Base-by-base conservation (phyloP, 2,329 filamentous ascomycete species). In the Cladosporium sp. region DNA sequence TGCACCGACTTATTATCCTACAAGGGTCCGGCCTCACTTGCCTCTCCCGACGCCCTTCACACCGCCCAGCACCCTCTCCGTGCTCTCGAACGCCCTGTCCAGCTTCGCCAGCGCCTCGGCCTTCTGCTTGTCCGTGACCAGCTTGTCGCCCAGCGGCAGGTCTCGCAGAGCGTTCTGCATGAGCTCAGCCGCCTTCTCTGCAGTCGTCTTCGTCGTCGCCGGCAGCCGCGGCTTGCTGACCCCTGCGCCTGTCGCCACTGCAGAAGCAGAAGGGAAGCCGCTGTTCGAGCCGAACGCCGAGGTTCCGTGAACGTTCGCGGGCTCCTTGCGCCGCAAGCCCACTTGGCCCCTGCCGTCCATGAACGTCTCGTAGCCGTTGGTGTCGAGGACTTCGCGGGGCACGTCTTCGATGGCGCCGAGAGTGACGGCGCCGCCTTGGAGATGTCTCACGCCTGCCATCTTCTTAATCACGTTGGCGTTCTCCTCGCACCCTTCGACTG, bases 381-480 rank as follows among this genome's bases (percentile, higher is more conserved):
- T 70, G 49, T 76, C 74, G 8, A 76, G 67, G 1, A 77, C 73
- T 55, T 77, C 74, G 35, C 71, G 66, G 2, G 74, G 74, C 0
- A 76, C 73, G 18, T 58, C 59, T 31, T 57, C 55, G 14, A 52
- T 46, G n/a, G 56, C 40, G 14, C 46, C 44, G 11, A 51, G 38
- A 13, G 42, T 43, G 9, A 38, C 32, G 9, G 49, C 40, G 9
- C 46, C 44, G 54, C 54, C 34, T 48, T 57, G 32, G 2, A 50
- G 48, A 9, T 50, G 48, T 2, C 48, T 28, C 13, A 50, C 40
- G 56, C 60, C 34, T 9, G 66, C 73, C 54, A 89, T 77, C 46
- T 84, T 81, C 51, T 83, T 78, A 49, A 91, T 82, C 61, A 87
- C 86, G 32, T 81, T 77, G 57, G 86, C 85, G 13, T 87, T 88